These are phyloP conservation scores for Wickerhamomyces sydowiorum DNA, from an alignment of 805 yeast species.

Conservation along the genomic window DNA sequence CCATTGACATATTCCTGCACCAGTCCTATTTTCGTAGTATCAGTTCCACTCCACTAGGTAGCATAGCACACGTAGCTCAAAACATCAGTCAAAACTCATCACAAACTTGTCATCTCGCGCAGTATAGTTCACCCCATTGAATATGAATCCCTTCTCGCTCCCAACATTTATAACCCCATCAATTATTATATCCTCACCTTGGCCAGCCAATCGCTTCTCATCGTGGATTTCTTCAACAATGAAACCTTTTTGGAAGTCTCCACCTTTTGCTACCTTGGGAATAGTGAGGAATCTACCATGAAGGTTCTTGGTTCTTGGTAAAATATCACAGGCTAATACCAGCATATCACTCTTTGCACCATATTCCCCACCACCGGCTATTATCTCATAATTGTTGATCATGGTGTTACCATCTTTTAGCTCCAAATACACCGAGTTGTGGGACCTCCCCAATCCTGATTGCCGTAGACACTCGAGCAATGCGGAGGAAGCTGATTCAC, in stretches of 20 bases:
- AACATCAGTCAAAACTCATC: too few relatives aligned
- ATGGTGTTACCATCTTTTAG: neutral
- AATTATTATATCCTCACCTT: neutral
- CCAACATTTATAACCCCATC: neutral
- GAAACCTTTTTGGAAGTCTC: neutral
- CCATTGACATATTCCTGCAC: too few relatives aligned
- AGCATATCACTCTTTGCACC: neutral
- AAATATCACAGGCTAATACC: neutral
- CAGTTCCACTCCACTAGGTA: too few relatives aligned
- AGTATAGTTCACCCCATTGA: neutral
- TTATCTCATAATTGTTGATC: neutral
- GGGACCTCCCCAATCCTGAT: neutral
- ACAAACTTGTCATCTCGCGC: neutral
- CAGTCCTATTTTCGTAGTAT: too few relatives aligned
- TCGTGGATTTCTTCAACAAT: neutral
- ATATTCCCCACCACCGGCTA: neutral
- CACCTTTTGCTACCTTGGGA: neutral
- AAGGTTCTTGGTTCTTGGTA: neutral
- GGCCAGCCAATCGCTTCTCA: neutral
- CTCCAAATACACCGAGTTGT: neutral
- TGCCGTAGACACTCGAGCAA: neutral
- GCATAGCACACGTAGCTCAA: too few relatives aligned
- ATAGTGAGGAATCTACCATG: neutral
- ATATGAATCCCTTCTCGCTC: neutral
- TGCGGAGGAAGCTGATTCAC: neutral